A percentile compares a stretch with the other conserved stretches of the same genome.
phyloP scores from a whole-genome alignment of 106 monocot genomes.

The Iris macrosiphon region DNA sequence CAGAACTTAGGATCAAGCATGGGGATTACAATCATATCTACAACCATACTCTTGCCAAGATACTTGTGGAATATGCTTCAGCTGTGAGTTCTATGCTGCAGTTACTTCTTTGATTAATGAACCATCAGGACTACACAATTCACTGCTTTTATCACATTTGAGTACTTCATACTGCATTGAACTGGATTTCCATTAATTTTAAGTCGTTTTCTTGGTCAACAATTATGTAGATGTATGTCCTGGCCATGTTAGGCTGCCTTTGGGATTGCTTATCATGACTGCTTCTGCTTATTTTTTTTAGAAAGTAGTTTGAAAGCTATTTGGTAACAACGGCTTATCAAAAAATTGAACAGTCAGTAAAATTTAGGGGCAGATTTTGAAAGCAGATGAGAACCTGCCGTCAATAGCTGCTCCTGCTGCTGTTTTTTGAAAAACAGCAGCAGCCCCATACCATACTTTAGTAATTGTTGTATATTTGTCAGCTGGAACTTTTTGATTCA shows the following conservation, averaged over 20 bases:
- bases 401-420: too few species aligned
- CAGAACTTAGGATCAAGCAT: conserved; percentile 43
- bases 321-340: not conserved
- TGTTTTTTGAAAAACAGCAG: too few species aligned
- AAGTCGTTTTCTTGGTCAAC: too few species aligned
- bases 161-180: too few species aligned
- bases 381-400: too few species aligned
- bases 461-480: not conserved
- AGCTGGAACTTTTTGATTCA: not conserved
- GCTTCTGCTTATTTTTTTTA: conserved; percentile 1
- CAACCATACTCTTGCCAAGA: conserved; percentile 73
- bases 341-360: too few species aligned
- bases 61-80: conserved; percentile 77
- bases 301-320: not conserved
- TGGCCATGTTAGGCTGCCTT: not conserved
- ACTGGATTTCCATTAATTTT: too few species aligned
- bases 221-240: not conserved
- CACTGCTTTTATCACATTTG: too few species aligned
- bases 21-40: conserved; percentile 40
- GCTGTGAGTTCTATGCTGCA: conserved; percentile 40
- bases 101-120: not conserved
- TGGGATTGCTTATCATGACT: not conserved
- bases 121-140: too few species aligned
- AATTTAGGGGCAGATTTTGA: too few species aligned
- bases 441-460: not conserved